Percentiles rank a stretch among this genome's conserved stretches.
Evolutionary conservation across 345 rosid genomes (phyloP).

Genomic region (Syzygium aqueum): DNA sequence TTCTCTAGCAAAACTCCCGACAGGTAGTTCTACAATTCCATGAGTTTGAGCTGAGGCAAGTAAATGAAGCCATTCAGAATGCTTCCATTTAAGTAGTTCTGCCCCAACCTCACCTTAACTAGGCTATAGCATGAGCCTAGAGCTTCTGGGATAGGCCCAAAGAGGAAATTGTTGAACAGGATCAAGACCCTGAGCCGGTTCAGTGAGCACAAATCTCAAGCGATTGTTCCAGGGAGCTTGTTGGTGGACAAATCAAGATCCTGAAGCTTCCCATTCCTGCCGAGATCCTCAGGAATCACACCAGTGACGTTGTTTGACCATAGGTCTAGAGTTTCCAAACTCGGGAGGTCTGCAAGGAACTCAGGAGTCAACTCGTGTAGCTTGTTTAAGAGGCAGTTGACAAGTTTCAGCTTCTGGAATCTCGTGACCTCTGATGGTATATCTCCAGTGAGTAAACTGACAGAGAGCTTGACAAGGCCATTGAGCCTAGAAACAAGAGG

Average conservation of each 20-base stretch:
- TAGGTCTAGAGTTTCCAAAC: slow-evolving; percentile 33
- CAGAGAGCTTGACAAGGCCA: slow-evolving; percentile 16
- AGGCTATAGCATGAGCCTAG: slow-evolving; percentile 45
- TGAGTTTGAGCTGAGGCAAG: slow-evolving; percentile 44
- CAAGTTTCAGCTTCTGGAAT: slow-evolving; percentile 33
- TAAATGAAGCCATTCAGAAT: slow-evolving; percentile 49
- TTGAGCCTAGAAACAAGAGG: slow-evolving; percentile 1
- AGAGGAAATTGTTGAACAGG: slow-evolving; percentile 46
- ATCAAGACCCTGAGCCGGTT: slow-evolving; percentile 35
- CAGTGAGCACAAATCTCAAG: slow-evolving; percentile 31
- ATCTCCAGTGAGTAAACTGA: slow-evolving; percentile 44
- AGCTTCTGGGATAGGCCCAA: slow-evolving; percentile 51
- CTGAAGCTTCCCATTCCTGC: slow-evolving; percentile 38
- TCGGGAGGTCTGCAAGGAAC: slow-evolving; percentile 36
- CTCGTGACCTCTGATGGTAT: slow-evolving; percentile 37
- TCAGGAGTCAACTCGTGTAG: slow-evolving; percentile 52
- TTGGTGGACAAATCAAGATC: slow-evolving; percentile 57
- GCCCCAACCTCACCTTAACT: slow-evolving; percentile 47
- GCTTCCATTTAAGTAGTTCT: slow-evolving; percentile 55
- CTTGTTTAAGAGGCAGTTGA: slow-evolving; percentile 49
- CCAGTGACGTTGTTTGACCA: slow-evolving; percentile 73
- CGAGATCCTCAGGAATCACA: slow-evolving; percentile 43
- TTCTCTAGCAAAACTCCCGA: slow-evolving; percentile 35
- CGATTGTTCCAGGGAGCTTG: slow-evolving; percentile 60
- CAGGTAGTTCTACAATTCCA: slow-evolving; percentile 49